phyloP scores from a whole-genome alignment of 345 rosid genomes.

The Hypericum perforatum region DNA sequence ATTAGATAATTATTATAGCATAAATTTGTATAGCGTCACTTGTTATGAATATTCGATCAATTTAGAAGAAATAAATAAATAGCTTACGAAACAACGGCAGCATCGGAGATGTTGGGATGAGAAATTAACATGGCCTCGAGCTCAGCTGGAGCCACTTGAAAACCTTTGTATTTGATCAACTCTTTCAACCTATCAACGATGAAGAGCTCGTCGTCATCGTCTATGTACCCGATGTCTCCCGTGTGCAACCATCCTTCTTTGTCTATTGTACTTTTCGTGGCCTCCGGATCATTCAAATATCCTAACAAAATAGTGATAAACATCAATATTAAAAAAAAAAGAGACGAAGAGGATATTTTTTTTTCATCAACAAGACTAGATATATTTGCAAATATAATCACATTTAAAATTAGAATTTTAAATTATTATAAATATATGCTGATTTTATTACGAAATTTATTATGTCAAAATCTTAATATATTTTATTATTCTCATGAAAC shows the following conservation, averaged over 20 bases:
- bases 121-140: constrained; percentile 46
- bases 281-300: constrained; percentile 44
- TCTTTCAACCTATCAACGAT: constrained; percentile 59
- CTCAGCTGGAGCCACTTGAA: constrained; percentile 67
- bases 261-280: constrained; percentile 46
- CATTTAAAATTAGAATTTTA: too few relatives aligned
- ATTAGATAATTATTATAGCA: too few relatives aligned
- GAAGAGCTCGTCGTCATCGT: constrained; percentile 48
- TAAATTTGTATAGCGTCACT: too few relatives aligned
- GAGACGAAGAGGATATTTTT: not conserved
- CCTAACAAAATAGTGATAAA: constrained; percentile 27
- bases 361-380: not conserved
- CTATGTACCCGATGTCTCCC: constrained; percentile 52
- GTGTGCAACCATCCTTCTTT: constrained; percentile 56
- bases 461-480: too few relatives aligned
- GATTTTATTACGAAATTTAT: too few relatives aligned
- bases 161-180: constrained; percentile 55
- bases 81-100: constrained; percentile 60
- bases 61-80: too few relatives aligned
- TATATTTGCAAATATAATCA: too few relatives aligned
- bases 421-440: too few relatives aligned
- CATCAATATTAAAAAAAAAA: not conserved
- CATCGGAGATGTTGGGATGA: constrained; percentile 44
- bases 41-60: too few relatives aligned
- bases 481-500: too few relatives aligned